These are phyloP conservation scores for Diaporthe citrichinensis DNA, from an alignment of 2,329 filamentous ascomycete genomes.

Conservation along the genomic window DNA sequence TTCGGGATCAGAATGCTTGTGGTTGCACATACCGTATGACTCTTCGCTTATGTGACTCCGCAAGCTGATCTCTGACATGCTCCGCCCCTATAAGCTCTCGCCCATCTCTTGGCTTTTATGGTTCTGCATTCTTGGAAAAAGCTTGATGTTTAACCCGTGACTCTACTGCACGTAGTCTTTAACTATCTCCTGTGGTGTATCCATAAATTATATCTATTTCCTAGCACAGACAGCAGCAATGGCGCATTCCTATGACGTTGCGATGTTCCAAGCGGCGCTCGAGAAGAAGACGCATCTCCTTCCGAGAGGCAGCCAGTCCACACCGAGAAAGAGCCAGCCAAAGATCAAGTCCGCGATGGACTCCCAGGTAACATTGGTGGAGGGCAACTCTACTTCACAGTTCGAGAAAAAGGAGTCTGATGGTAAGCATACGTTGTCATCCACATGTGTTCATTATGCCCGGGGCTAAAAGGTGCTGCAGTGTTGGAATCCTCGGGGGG, in stretches of 20 bases:
- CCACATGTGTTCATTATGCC: fast-evolving
- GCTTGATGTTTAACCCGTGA: background rate
- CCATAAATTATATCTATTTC: fast-evolving
- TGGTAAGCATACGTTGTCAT: background rate
- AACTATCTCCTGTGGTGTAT: no score
- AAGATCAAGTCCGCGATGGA: background rate
- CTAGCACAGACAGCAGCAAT: background rate
- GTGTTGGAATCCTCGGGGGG: background rate
- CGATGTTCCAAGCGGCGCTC: slow-evolving; percentile 24
- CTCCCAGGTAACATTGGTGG: slow-evolving; percentile 20
- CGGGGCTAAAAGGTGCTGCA: background rate
- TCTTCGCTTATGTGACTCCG: background rate
- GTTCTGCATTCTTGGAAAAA: background rate
- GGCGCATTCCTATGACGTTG: slow-evolving; percentile 21
- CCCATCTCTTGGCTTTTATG: background rate
- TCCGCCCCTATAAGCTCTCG: background rate
- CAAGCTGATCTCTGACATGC: background rate
- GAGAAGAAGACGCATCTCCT: slow-evolving; percentile 22
- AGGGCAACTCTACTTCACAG: background rate
- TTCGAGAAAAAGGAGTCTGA: background rate
- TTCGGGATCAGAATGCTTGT: background rate
- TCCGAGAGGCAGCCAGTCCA: background rate
- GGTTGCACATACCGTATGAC: background rate
- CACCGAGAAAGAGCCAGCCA: background rate
- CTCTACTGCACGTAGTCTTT: no score